Conservation (phyloP, 129 eudicot genomes). For the Scalesia atractyloides region DNA sequence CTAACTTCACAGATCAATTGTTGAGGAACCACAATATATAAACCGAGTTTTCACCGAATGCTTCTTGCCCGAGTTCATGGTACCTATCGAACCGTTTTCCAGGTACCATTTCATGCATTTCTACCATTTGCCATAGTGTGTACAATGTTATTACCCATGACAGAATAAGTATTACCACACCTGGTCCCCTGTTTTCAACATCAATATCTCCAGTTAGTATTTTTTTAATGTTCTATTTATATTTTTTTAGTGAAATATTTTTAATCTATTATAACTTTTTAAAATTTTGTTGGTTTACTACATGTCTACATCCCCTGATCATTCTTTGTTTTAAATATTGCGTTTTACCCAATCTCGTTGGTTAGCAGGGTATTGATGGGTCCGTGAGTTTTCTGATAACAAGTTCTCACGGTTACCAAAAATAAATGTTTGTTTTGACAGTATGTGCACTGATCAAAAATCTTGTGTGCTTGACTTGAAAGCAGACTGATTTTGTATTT, state of each 20-base stretch:
- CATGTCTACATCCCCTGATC: background rate
- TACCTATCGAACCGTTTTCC: conserved; percentile 78
- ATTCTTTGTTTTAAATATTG: background rate
- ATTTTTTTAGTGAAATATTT: background rate
- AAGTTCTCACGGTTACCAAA: no score
- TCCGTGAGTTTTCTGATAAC: no score
- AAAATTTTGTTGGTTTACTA: no score
- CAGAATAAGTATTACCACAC: conserved; percentile 52
- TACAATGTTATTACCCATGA: conserved; percentile 77
- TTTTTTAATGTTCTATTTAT: background rate
- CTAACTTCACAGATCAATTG: conserved; percentile 68
- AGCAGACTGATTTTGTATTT: background rate
- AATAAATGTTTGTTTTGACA: background rate
- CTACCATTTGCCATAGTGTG: conserved; percentile 83
- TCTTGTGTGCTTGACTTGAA: background rate
- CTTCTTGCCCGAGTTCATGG: conserved; percentile 81
- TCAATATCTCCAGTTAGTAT: conserved; percentile 19
- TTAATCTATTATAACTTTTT: background rate
- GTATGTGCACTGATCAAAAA: background rate
- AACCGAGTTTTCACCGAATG: conserved; percentile 72
- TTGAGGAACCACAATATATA: conserved; percentile 71
- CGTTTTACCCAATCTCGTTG: no score
- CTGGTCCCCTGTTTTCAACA: conserved; percentile 65
- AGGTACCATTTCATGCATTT: conserved; percentile 83
- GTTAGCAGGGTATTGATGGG: no score